Base-by-base conservation (phyloP, 345 rosid species). In the Arabis alpina region DNA sequence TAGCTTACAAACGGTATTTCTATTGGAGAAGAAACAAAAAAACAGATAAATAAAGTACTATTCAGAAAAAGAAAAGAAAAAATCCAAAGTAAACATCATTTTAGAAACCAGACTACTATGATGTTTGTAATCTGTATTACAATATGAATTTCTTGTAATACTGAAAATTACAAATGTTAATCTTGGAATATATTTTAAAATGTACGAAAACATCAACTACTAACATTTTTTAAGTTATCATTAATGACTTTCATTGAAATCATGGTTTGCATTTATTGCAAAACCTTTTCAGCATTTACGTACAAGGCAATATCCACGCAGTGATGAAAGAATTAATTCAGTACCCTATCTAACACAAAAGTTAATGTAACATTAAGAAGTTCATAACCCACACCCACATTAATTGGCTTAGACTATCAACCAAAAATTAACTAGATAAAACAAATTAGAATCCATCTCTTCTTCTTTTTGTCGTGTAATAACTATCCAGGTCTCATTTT, bases 361-460 rank as follows among this genome's bases (percentile, higher is more conserved):
- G 15, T 62, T 40, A 15, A 30, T 28, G 15, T 14, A 44, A 28
- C 27, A 61, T 27, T 19, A 19, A 19, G 37, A 42, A 25, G 51
- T 47, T 27, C 63, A 58, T 19, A 19, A 55, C 48, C 24, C 56
- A 24, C 28, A 40, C 36, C 15, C 10, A 37, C 49, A 49, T 15
- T 59, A 49, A 15, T 58, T 69, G 41, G 14, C 36, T 48, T 39
- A 59, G 50, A 49, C 59, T 69, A 23, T 49, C 53, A 39, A 68
- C 47, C 47, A 48, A 44, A 19, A 19, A 58, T 69, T 37, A 58
- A 37, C 49, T 10, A 25, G 11, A 40, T 49, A 60, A 24, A 48
- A 49, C 3, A 16, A 34, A 50, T 16, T 28, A 41, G 52, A 5
- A 70, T 52, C 39, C 25, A 70, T 30, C 41, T 59, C 13, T 8